phyloP scores from a whole-genome alignment of 2,329 filamentous ascomycete species.

The Cryphonectria nitschkei region DNA sequence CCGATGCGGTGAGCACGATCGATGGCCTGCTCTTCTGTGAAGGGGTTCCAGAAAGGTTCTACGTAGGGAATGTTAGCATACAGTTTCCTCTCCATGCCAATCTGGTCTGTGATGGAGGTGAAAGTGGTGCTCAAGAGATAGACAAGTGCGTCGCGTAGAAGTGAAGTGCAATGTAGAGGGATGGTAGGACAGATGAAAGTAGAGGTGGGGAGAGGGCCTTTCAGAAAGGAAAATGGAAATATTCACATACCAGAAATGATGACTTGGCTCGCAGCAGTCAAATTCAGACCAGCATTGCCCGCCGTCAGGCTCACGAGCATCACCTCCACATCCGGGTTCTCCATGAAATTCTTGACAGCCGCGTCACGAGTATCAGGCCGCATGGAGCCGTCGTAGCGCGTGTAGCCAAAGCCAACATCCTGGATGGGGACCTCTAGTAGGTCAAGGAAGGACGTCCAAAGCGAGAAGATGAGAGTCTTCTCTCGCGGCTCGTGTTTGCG shows the following conservation, averaged over 20 bases:
- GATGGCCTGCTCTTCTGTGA: conserved; percentile 84
- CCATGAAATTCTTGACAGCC: conserved; percentile 65
- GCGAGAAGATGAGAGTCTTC: conserved; percentile 40
- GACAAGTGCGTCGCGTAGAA: neutral
- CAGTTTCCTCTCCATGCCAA: neutral
- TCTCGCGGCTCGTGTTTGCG: conserved; percentile 33
- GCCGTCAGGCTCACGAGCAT: conserved; percentile 78
- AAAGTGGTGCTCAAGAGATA: too few relatives aligned
- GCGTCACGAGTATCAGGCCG: conserved; percentile 52
- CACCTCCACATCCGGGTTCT: conserved; percentile 56
- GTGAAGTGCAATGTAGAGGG: neutral
- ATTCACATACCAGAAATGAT: conserved; percentile 63
- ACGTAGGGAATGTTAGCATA: neutral
- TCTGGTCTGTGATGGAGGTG: neutral
- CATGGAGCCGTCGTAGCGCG: conserved; percentile 40
- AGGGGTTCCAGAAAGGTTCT: conserved; percentile 91
- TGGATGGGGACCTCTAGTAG: conserved; percentile 39
- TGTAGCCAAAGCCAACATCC: conserved; percentile 34
- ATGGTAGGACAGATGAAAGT: too few relatives aligned
- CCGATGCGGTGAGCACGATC: conserved; percentile 86
- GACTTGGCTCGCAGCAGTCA: conserved; percentile 77
- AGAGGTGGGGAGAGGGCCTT: too few relatives aligned
- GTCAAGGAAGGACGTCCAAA: conserved; percentile 41
- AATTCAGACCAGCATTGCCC: conserved; percentile 80
- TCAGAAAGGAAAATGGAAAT: too few relatives aligned